Evolutionary conservation across 805 yeast species (phyloP).

Genomic region (Cephaloascus albidus): DNA sequence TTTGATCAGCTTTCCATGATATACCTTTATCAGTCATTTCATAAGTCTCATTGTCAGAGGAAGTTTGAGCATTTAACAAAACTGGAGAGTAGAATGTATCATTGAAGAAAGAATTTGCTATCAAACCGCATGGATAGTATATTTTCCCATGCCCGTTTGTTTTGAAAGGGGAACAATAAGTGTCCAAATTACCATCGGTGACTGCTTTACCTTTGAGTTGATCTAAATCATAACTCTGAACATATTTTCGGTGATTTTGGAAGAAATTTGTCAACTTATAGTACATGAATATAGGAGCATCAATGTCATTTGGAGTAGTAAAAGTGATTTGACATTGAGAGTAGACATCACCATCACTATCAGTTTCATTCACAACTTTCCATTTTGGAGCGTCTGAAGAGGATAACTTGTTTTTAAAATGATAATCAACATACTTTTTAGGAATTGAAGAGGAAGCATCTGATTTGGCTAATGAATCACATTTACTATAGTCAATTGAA

Average conservation of each 20-base stretch:
- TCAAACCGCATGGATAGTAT: conserved; percentile 86
- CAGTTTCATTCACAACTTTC: conserved; percentile 34
- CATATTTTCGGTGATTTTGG: conserved; percentile 94
- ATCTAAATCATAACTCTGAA: conserved; percentile 68
- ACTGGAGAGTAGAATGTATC: conserved; percentile 59
- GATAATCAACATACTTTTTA: conserved; percentile 41
- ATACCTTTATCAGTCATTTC: conserved; percentile 48
- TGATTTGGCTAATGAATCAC: conserved; percentile 42
- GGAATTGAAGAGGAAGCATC: conserved; percentile 45
- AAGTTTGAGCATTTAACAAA: conserved; percentile 32
- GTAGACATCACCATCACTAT: conserved; percentile 23
- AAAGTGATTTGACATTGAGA: conserved; percentile 60
- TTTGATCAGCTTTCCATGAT: conserved; percentile 77
- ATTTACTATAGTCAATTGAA: conserved; percentile 65
- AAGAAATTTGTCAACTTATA: conserved; percentile 84
- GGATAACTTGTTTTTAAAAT: conserved; percentile 41
- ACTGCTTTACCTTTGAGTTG: conserved; percentile 78
- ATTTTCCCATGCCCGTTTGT: conserved; percentile 23
- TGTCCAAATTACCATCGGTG: conserved; percentile 33
- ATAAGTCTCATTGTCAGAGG: conserved; percentile 32
- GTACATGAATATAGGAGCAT: conserved; percentile 66
- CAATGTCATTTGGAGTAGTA: conserved; percentile 59
- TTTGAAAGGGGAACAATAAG: conserved; percentile 24
- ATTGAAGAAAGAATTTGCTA: conserved; percentile 73
- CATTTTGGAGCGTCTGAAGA: conserved; percentile 47